Evolutionary conservation across 2,329 filamentous ascomycete genomes (phyloP), one percentile per base, ranked within the genome.

Genomic region (Cladosporium velox): DNA sequence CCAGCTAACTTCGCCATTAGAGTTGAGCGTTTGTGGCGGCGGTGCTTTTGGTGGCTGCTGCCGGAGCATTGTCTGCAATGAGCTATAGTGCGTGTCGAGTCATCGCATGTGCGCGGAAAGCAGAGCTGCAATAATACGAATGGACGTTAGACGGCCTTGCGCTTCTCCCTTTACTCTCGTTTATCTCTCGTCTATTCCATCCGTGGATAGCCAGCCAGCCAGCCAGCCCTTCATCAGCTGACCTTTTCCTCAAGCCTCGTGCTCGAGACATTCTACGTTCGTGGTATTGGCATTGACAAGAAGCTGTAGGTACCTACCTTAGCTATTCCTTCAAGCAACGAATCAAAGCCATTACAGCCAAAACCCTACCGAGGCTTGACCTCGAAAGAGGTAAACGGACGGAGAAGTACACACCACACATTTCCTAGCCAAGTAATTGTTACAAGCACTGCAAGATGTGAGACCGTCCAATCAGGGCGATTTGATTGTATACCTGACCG

Each of bases 31-130:
- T 3, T 30, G 52, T 32, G 52, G 52, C 28, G 51, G 26, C 26
- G 51, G 51, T 30, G 28, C 38, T 18, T 54, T 54, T 54, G 7
- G 51, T 54, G 18, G 52, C 52, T 34, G 52, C 30, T 5, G 28
- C n/a, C 52, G 52, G 52, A 55, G 52, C 52, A 55, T 12, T 55
- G 52, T 55, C 52, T 55, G 30, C 26, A 47, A 47, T 12, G 30
- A n/a, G 41, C 41, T 21, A 47, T 47, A 47, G 41, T 47, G 41
- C 41, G n/a, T 21, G 41, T 24, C 41, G 41, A 47, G 41, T 47
- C 41, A 47, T 47, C 41, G 41, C 41, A 12, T 24, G 41, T 47
- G 41, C 41, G 41, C 41, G 41, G 41, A 47, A 21, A 21, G 34
- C 3, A 6, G n/a, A 21, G 41, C 41, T 47, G 41, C 41, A 47